Evolutionary conservation across 2,329 filamentous ascomycete genomes (phyloP), one percentile per base, ranked within the genome.

Genomic region (Aureobasidium sp.): DNA sequence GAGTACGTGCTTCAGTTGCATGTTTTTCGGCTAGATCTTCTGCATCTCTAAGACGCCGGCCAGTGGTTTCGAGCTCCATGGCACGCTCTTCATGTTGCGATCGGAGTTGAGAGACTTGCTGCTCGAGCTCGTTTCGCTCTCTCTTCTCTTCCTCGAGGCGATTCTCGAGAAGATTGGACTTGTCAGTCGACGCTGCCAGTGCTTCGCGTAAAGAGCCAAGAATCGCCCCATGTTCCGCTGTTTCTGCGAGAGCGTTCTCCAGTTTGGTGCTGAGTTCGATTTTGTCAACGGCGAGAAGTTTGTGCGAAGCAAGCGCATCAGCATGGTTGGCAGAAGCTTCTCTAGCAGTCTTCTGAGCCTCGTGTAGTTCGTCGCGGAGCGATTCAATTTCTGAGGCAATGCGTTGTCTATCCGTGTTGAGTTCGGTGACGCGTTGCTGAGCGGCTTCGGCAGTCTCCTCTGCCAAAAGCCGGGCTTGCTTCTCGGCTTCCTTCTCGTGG

Each of bases 21-120:
- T 96, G 87, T 67, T 88, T 91, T 69, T 95, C 89, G 1, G 90
- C 89, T 48, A 97, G 77, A 70, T 96, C 91, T 75, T 99, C 91
- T 0, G 90, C 86, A 73, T 97, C 92, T 44, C 84, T 85, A 53
- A 99, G 77, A 56, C 89, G 86, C 67, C 91, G 85, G 1, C 83
- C 87, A 0, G 85, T 82, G 22, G 82, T 82, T 48, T 91, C 90
- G 3, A 97, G 80, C 71, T 99, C 93, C 0, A 85, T 80, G 11
- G 85, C 88, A 37, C 85, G 84, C 57, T 89, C 83, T 70, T 97
- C 94, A 69, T 96, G 89, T 71, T 97, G 91, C 24, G 85, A 80
- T 72, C 87, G 88, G 42, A 97, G 81, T 66, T 89, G 87, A 52
- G 82, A 81, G 7, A 97, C 78, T 72, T 91, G 92, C 48, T 82